Percentiles rank a stretch among this genome's conserved stretches.
Evolutionary conservation across 768 basidiomycete genomes (phyloP).

Genomic region (Boletus rufocinnamomeus): DNA sequence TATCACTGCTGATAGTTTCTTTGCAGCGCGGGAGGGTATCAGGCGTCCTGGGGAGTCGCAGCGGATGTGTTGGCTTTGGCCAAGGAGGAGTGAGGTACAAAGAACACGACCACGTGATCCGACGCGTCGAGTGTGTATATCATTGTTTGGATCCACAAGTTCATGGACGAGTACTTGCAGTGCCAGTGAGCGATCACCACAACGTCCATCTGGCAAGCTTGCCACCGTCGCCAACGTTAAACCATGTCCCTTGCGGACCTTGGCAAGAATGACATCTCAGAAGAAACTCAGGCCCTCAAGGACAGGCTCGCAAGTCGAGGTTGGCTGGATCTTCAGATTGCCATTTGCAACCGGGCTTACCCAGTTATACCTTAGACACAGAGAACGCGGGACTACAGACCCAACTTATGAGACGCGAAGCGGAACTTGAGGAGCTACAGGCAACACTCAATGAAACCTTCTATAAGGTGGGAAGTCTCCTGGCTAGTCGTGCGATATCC

Average conservation of each 20-base stretch:
- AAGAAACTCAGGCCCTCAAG: conserved; percentile 39
- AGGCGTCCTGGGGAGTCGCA: conserved; percentile 46
- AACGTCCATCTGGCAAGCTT: conserved; percentile 15
- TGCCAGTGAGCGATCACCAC: conserved; percentile 4
- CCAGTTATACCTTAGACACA: conserved; percentile 32
- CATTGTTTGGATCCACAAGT: conserved; percentile 29
- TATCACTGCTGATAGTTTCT: conserved; percentile 8
- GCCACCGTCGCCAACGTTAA: conserved; percentile 17
- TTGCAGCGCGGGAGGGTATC: conserved; percentile 40
- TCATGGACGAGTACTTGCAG: background rate
- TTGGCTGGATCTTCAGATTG: conserved; percentile 16
- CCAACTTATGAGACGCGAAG: conserved; percentile 39
- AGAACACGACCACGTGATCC: conserved; percentile 35
- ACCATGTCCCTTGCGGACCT: conserved; percentile 42
- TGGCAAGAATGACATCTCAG: conserved; percentile 42
- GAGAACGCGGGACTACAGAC: conserved; percentile 37
- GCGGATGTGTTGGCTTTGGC: conserved; percentile 39
- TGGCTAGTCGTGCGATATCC: background rate
- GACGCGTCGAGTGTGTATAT: conserved; percentile 32
- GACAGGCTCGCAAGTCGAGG: conserved; percentile 40
- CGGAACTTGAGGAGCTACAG: conserved; percentile 38
- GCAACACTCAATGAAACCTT: conserved; percentile 38
- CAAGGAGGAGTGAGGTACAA: conserved; percentile 10
- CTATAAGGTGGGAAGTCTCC: conserved; percentile 34
- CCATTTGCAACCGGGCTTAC: conserved; percentile 6